Percentiles rank a stretch among this genome's conserved stretches.
Evolutionary conservation across 2,329 filamentous ascomycete genomes (phyloP).

Genomic region (Fusarium falciforme): DNA sequence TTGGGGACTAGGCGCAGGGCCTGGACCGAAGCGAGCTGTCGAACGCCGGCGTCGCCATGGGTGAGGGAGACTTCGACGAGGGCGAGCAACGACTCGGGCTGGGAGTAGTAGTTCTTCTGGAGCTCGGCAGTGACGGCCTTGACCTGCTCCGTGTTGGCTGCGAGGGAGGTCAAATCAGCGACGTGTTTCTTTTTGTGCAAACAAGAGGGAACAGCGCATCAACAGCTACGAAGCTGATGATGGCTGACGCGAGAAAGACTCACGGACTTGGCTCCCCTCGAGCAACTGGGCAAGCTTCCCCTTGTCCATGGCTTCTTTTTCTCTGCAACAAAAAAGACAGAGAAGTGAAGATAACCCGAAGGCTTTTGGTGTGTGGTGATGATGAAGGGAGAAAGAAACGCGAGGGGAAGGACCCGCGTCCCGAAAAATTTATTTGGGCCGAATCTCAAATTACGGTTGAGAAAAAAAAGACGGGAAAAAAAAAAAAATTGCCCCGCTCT

Average conservation of each 20-base stretch:
- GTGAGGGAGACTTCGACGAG: slow-evolving; percentile 90
- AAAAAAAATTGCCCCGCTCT: slow-evolving; percentile 38
- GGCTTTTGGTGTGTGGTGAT: slow-evolving; percentile 25
- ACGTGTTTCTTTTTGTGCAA: neutral
- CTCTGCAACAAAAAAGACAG: slow-evolving; percentile 36
- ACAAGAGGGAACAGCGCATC: slow-evolving; percentile 5
- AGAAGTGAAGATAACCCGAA: slow-evolving; percentile 35
- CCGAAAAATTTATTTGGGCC: slow-evolving; percentile 35
- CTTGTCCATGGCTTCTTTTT: slow-evolving; percentile 54
- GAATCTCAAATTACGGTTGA: slow-evolving; percentile 4
- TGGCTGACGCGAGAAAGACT: slow-evolving; percentile 52
- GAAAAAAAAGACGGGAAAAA: slow-evolving; percentile 34
- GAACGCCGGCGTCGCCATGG: slow-evolving; percentile 77
- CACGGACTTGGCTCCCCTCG: slow-evolving; percentile 88
- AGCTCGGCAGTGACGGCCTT: slow-evolving; percentile 91
- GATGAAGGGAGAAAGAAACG: slow-evolving; percentile 27
- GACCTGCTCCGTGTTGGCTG: slow-evolving; percentile 89
- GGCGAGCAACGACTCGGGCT: slow-evolving; percentile 84
- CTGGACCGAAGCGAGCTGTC: slow-evolving; percentile 93
- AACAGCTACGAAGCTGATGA: slow-evolving; percentile 1
- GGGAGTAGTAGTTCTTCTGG: slow-evolving; percentile 92
- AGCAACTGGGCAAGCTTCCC: slow-evolving; percentile 88
- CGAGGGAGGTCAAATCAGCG: slow-evolving; percentile 31
- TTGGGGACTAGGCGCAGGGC: slow-evolving; percentile 83
- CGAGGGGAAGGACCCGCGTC: slow-evolving; percentile 32